A percentile compares a stretch with the other conserved stretches of the same genome.
These are phyloP conservation scores for Aspergillus texensis DNA, from an alignment of 2,329 filamentous ascomycete genomes.

Conservation along the genomic window DNA sequence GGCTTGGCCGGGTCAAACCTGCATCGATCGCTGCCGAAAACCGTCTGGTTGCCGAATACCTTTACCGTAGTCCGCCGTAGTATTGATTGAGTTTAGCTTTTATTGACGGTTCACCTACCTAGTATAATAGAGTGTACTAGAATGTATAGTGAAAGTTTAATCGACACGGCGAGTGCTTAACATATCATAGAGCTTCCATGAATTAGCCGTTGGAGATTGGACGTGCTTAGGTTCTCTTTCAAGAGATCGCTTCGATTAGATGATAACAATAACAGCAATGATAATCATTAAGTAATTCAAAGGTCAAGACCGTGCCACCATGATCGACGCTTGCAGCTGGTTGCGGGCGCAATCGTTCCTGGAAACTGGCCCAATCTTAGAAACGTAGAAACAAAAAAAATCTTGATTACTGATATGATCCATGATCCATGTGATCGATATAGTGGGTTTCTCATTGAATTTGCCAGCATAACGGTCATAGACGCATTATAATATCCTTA, in stretches of 20 bases:
- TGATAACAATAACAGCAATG: background rate
- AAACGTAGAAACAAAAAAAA: background rate
- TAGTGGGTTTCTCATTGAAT: background rate
- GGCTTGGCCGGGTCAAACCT: background rate
- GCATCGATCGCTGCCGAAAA: constrained; percentile 1
- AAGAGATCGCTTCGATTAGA: background rate
- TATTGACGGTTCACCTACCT: too few species aligned
- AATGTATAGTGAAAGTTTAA: background rate
- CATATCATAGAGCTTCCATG: background rate
- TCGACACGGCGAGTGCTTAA: background rate
- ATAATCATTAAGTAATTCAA: background rate
- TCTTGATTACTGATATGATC: background rate
- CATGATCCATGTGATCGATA: background rate
- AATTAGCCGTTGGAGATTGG: background rate
- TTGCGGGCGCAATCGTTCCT: background rate
- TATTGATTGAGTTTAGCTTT: background rate
- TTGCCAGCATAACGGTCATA: background rate
- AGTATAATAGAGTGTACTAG: too few species aligned
- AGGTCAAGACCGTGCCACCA: background rate
- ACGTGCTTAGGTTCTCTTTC: background rate
- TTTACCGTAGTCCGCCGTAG: background rate
- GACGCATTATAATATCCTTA: constrained; percentile 1
- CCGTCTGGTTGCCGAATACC: background rate
- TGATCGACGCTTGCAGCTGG: background rate
- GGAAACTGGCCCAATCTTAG: background rate